phyloP scores from a whole-genome alignment of 306 rosid genomes.

The Coriaria nepalensis region DNA sequence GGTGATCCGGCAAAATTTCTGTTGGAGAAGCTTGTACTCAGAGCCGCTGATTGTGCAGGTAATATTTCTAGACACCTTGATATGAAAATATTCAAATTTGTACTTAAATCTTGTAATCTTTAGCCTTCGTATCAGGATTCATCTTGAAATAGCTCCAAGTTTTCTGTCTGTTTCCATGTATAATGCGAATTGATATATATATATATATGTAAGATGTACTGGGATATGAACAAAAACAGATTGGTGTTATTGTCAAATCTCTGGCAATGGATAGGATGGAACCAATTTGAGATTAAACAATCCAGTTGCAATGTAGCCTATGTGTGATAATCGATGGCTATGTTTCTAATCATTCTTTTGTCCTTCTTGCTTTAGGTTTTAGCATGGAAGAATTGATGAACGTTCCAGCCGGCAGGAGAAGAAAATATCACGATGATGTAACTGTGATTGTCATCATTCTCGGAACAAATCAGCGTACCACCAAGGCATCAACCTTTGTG shows the following conservation, averaged over 20 bases:
- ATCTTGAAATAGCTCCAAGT: no score
- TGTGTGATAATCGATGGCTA: no score
- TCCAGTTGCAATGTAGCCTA: background rate
- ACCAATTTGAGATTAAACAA: no score
- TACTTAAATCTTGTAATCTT: background rate
- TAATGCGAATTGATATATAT: no score
- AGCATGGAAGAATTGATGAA: constrained; percentile 84
- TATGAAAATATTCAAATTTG: constrained; percentile 5
- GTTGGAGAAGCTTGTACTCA: constrained; percentile 61
- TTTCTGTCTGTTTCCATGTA: no score
- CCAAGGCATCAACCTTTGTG: constrained; percentile 74
- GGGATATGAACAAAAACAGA: no score
- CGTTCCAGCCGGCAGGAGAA: constrained; percentile 80
- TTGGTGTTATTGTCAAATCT: no score
- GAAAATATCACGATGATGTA: constrained; percentile 94
- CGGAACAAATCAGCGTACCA: constrained; percentile 77
- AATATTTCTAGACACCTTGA: constrained; percentile 11
- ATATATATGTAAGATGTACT: no score
- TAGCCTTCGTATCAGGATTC: no score
- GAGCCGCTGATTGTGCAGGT: constrained; percentile 84
- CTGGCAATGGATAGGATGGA: no score
- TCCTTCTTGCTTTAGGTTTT: constrained; percentile 42
- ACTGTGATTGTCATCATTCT: constrained; percentile 79
- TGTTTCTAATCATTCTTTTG: constrained; percentile 2
- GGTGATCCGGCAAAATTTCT: constrained; percentile 95